phyloP scores from a whole-genome alignment of 495 filamentous ascomycete genomes.

The Penicillium lividum region DNA sequence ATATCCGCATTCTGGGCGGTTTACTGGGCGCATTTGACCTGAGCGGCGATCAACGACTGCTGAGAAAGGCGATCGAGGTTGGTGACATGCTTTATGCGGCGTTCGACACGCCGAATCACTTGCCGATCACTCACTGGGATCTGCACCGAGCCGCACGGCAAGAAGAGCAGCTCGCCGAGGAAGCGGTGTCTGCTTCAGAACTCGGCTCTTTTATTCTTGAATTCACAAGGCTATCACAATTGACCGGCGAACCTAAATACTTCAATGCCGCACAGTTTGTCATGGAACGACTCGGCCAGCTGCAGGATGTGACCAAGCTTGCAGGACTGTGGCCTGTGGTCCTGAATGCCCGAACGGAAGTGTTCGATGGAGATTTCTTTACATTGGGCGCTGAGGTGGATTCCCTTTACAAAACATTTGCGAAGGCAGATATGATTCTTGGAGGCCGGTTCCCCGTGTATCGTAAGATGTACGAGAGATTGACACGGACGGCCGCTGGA shows the following conservation, averaged over 20 bases:
- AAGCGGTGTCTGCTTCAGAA: conserved; percentile 61
- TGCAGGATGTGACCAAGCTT: conserved; percentile 60
- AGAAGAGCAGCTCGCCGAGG: conserved; percentile 27
- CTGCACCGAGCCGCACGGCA: conserved; percentile 21
- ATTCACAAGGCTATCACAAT: conserved; percentile 84
- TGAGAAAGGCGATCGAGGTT: conserved; percentile 35
- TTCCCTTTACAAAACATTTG: conserved; percentile 37
- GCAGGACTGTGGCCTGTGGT: conserved; percentile 36
- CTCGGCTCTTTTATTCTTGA: conserved; percentile 80
- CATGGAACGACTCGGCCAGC: conserved; percentile 69
- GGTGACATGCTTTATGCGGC: conserved; percentile 41
- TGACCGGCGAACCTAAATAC: conserved; percentile 78
- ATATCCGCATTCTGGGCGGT: conserved; percentile 53
- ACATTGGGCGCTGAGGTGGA: conserved; percentile 34
- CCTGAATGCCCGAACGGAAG: conserved; percentile 25
- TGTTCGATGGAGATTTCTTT: conserved; percentile 20
- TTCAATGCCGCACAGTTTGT: conserved; percentile 87
- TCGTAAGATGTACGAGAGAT: conserved; percentile 41
- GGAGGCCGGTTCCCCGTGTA: conserved; percentile 40
- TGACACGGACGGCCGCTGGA: conserved; percentile 32
- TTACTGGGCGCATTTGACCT: conserved; percentile 53
- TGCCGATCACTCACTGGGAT: conserved; percentile 40
- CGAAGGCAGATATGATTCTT: conserved; percentile 36
- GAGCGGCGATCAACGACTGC: conserved; percentile 35
- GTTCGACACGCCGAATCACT: conserved; percentile 41